Base-by-base conservation (phyloP, 2,329 filamentous ascomycete species). In the Ophiostoma sp. region DNA sequence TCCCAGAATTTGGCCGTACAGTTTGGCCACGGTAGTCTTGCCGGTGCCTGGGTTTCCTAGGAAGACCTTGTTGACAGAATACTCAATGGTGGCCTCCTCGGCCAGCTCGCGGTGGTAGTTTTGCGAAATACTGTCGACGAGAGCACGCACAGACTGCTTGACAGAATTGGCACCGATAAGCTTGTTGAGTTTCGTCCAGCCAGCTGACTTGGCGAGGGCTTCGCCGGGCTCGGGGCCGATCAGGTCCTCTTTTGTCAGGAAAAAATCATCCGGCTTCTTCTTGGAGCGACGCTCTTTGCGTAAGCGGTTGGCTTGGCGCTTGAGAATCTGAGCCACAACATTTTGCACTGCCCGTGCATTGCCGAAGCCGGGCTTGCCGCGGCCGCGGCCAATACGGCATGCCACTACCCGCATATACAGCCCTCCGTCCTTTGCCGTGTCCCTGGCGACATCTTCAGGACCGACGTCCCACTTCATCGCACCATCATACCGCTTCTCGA, bases 281-380 rank as follows among this genome's bases (percentile, higher is more conserved):
- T 79, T 78, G 27, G 55, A 18, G 12, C 55, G 78, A 2, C 85
- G 78, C 69, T 87, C 81, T 3, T 76, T 76, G 0, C 74, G 72
- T 0, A 93, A 71, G 0, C 90, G 80, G 1, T 79, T 79, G 0
- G 87, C 80, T 73, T 93, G 90, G 1, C 88, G 81, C 11, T 82
- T 79, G 0, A 79, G 74, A 4, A 93, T 85, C 0, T 72, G 76
- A 0, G 81, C 76, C 1, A 90, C 76, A 0, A 42, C 38, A 72
- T 92, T 93, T 63, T 92, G 85, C 0, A 93, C 78, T 0, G 86
- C 82, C 0, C 90, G 81, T 0, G 90, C 90, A 72, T 94, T 93
- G 0, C 88, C 90, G 70, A 93, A 93, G 0, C 89, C 89, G 41
- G 87, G 83, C 1, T 81, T 81, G 0, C 87, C 89, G 0, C 90